Percentiles rank a stretch among this genome's conserved stretches.
Conservation (phyloP, 108 stramenopile genomes). For the Skeletonema marinoi region DNA sequence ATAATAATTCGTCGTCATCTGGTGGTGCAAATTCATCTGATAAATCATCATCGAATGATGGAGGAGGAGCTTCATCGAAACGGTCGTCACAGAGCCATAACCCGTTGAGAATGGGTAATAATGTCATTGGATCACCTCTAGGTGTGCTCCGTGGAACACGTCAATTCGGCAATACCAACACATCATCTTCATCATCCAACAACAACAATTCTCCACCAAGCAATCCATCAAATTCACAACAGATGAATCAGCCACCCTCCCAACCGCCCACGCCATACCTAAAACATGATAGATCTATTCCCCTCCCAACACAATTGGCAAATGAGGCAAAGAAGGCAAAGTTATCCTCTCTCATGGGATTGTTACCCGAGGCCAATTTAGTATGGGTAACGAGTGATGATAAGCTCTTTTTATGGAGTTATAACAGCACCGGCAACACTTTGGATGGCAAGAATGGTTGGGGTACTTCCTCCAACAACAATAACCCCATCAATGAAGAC, state of each 20-base stretch:
- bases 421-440: slow-evolving; percentile 24
- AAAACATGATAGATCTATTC: slow-evolving; percentile 62
- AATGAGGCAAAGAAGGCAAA: slow-evolving; percentile 47
- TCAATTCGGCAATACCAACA: background rate
- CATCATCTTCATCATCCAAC: background rate
- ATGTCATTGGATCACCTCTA: background rate
- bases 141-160: slow-evolving; percentile 6
- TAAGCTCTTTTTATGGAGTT: slow-evolving; percentile 89
- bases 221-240: background rate
- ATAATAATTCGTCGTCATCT: background rate
- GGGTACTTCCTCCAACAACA: background rate
- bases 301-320: slow-evolving; percentile 66
- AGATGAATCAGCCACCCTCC: background rate
- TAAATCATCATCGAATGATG: slow-evolving; percentile 7
- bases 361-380: slow-evolving; percentile 86
- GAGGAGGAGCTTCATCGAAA: background rate
- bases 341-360: slow-evolving; percentile 83
- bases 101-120: slow-evolving; percentile 4
- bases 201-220: slow-evolving; percentile 1
- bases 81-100: slow-evolving; percentile 17
- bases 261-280: slow-evolving; percentile 28
- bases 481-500: slow-evolving; percentile 27
- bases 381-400: slow-evolving; percentile 95
- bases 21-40: background rate
- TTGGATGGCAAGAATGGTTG: slow-evolving; percentile 13